phyloP scores from a whole-genome alignment of 2,329 filamentous ascomycete genomes.

The Epichloe sibirici region DNA sequence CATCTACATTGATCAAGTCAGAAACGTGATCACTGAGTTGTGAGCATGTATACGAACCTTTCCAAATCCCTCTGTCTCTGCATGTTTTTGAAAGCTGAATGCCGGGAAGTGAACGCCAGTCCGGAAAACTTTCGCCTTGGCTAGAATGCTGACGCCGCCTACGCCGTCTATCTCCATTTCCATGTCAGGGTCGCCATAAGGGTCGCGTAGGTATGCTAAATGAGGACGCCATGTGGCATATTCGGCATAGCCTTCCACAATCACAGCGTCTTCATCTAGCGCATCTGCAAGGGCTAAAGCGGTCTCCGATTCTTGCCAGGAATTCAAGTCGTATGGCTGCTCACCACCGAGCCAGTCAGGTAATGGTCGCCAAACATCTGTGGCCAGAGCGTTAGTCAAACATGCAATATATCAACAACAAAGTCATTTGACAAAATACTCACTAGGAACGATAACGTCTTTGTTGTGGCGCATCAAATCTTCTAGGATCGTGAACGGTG shows the following conservation, averaged over 20 bases:
- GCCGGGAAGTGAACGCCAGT: constrained; percentile 94
- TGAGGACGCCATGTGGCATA: constrained; percentile 98
- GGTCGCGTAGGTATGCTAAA: constrained; percentile 89
- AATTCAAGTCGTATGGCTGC: constrained; percentile 96
- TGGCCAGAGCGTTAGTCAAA: constrained; percentile 12
- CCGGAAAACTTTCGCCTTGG: constrained; percentile 91
- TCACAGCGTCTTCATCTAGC: constrained; percentile 93
- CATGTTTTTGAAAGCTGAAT: constrained; percentile 97
- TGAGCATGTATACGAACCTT: constrained; percentile 51
- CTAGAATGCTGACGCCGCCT: constrained; percentile 91
- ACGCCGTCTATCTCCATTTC: constrained; percentile 99
- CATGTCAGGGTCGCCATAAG: constrained; percentile 96
- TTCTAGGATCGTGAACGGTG: constrained; percentile 90
- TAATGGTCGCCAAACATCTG: constrained; percentile 95
- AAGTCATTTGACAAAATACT: constrained; percentile 26
- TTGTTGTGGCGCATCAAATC: constrained; percentile 99
- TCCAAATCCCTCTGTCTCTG: constrained; percentile 95
- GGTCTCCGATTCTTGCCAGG: constrained; percentile 98
- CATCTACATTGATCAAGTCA: constrained; percentile 51
- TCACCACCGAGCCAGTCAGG: constrained; percentile 98
- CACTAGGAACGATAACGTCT: constrained; percentile 96
- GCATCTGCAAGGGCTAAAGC: constrained; percentile 87
- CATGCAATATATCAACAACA: background rate
- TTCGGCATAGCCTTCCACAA: constrained; percentile 96
- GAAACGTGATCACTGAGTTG: background rate